Conservation (phyloP, 805 yeast genomes). For the Metschnikowia vanudenii region DNA sequence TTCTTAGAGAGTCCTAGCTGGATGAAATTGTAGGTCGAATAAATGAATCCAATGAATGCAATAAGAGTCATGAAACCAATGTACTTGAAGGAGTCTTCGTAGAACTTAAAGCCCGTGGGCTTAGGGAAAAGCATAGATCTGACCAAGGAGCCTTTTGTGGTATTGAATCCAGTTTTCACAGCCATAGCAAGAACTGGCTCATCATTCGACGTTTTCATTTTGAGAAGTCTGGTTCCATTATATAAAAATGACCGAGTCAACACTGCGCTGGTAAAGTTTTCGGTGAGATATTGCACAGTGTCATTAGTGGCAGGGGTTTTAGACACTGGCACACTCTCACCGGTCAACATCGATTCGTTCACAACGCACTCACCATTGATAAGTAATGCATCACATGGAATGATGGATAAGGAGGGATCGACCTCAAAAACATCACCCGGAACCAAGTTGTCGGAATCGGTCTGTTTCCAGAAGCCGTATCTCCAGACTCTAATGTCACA, state of each 20-base stretch:
- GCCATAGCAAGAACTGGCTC: conserved; percentile 86
- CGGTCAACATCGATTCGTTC: conserved; percentile 98
- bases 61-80: conserved; percentile 91
- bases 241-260: conserved; percentile 75
- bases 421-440: conserved; percentile 96
- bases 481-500: conserved; percentile 88
- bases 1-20: conserved; percentile 66
- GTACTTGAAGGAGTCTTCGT: conserved; percentile 90
- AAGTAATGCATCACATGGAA: conserved; percentile 89
- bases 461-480: conserved; percentile 88
- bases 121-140: conserved; percentile 97
- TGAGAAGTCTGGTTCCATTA: conserved; percentile 84
- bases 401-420: conserved; percentile 68
- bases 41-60: conserved; percentile 79
- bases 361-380: conserved; percentile 91
- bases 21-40: conserved; percentile 81
- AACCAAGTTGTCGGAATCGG: conserved; percentile 73
- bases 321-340: conserved; percentile 96
- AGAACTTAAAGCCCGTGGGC: conserved; percentile 90
- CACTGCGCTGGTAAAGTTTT: conserved; percentile 62
- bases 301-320: conserved; percentile 67
- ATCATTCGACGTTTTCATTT: conserved; percentile 70
- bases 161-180: conserved; percentile 86
- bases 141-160: conserved; percentile 91
- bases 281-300: conserved; percentile 52